Base-by-base conservation (phyloP, 371 early-diverging fungal genomes). In the Mortierella sp. region DNA sequence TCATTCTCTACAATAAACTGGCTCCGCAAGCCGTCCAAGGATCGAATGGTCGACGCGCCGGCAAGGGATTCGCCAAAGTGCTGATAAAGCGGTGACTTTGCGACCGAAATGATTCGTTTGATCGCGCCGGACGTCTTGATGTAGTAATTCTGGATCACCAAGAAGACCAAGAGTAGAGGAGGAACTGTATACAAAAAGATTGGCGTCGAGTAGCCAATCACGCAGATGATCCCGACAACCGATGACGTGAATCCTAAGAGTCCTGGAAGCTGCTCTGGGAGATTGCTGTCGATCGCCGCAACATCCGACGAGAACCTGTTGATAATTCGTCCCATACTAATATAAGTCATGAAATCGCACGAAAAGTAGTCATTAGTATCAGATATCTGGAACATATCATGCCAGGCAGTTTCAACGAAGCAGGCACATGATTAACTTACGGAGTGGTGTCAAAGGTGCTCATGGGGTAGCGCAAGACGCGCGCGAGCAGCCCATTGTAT, bases 371-470 rank as follows among this genome's bases (percentile, higher is more conserved):
- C 0, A 35, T n/a, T 38, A 54, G 8, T 2, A 27, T 41, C 4
- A 65, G 43, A n/a, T 12, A 24, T 2, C 43, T 8, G 21, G 14
- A 10, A 18, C 16, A 32, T 24, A 48, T 38, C 18, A 58, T 49
- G 10, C 0, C 41, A 72, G 63, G 49, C 7, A 32, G n/a, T 79
- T 0, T 92, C 93, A 75, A 11, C 10, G 10, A 21, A 0, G 38
- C 68, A 21, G 68, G 68, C 24, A 24, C 3, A 68, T 38, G 7
- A 8, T 38, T 21, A 14, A 93, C 95, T 41, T 92, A 87, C 48
- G 97, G 99, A 18, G 96, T 97, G 0, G 95, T 93, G 79, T 97
- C 96, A 82, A 95, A 97, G 78, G 96, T 96, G 1, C 92, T 85
- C 82, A 96, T 90, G 11, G 95, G 95, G 18, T 96, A 93, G 27